phyloP scores from a whole-genome alignment of 371 early-diverging fungal genomes.

The Syncephalastrum monosporum region DNA sequence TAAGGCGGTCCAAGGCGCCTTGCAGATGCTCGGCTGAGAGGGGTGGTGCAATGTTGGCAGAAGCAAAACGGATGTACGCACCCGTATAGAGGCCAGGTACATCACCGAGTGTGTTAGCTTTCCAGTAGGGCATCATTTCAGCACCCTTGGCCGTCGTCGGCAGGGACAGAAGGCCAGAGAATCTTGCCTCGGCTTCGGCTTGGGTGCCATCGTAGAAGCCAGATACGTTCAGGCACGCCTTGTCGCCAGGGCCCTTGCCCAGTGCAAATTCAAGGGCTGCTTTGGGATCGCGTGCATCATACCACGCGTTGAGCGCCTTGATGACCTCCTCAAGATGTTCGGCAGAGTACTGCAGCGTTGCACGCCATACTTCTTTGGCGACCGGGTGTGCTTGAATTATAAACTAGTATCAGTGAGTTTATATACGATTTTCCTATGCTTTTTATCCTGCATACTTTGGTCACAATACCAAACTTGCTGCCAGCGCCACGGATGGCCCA shows the following conservation, averaged over 20 bases:
- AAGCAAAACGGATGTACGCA: conserved; percentile 24
- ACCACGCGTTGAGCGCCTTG: conserved; percentile 30
- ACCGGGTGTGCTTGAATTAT: conserved; percentile 24
- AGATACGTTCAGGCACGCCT: conserved; percentile 18
- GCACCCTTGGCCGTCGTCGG: conserved; percentile 6
- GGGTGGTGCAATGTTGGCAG: conserved; percentile 21
- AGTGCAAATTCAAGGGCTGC: conserved; percentile 24
- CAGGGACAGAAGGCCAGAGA: conserved; percentile 21
- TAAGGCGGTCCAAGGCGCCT: conserved; percentile 11
- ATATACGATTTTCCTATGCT: no score
- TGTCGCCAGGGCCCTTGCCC: conserved; percentile 19
- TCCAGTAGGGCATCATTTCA: conserved; percentile 25
- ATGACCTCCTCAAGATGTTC: conserved; percentile 18
- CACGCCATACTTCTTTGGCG: conserved; percentile 23
- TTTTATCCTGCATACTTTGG: conserved; percentile 21
- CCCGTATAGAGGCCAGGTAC: conserved; percentile 10
- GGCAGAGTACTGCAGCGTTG: conserved; percentile 17
- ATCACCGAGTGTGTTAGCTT: conserved; percentile 21
- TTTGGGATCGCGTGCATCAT: conserved; percentile 20
- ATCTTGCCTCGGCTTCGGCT: conserved; percentile 17
- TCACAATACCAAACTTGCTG: conserved; percentile 58
- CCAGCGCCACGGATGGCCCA: conserved; percentile 67
- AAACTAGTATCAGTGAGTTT: conserved; percentile 12
- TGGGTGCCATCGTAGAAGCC: conserved; percentile 26
- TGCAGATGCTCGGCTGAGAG: conserved; percentile 19